phyloP scores from a whole-genome alignment of 306 rosid genomes.

The Castanospermum australe region DNA sequence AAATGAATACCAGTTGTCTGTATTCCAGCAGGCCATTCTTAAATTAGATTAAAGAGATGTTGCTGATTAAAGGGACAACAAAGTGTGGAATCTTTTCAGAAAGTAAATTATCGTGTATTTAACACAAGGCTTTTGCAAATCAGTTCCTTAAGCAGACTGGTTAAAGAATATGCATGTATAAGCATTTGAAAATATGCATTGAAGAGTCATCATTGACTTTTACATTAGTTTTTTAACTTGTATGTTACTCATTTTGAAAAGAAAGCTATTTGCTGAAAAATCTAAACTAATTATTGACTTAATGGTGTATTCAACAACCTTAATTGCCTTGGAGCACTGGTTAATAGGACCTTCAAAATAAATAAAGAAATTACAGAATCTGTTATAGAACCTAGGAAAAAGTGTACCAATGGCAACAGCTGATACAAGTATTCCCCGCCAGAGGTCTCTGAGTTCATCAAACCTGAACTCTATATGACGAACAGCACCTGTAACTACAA shows the following conservation, averaged over 20 bases:
- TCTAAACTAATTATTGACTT: not conserved
- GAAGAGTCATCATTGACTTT: not conserved
- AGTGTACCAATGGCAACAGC: slow-evolving; percentile 68
- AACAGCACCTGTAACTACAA: slow-evolving; percentile 75
- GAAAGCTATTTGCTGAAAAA: slow-evolving; percentile 7
- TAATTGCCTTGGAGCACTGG: not conserved
- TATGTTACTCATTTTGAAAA: slow-evolving; percentile 12
- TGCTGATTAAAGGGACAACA: not conserved
- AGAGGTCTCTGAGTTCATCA: slow-evolving; percentile 89
- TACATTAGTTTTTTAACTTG: not conserved
- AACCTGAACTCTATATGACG: slow-evolving; percentile 92
- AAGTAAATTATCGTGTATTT: not conserved
- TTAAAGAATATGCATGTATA: not conserved
- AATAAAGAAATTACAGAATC: slow-evolving; percentile 15
- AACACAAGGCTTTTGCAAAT: not conserved
- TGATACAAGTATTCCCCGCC: slow-evolving; percentile 87
- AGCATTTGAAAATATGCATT: slow-evolving; percentile 16
- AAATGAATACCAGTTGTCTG: not conserved
- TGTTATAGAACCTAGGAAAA: slow-evolving; percentile 31
- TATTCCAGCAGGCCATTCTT: not conserved
- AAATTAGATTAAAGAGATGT: not conserved
- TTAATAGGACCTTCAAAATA: slow-evolving; percentile 1
- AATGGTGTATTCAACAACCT: slow-evolving; percentile 17
- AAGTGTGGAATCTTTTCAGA: not conserved
- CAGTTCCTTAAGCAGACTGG: not conserved